phyloP scores from a whole-genome alignment of 148 eudicot genomes.

The Silene latifolia region DNA sequence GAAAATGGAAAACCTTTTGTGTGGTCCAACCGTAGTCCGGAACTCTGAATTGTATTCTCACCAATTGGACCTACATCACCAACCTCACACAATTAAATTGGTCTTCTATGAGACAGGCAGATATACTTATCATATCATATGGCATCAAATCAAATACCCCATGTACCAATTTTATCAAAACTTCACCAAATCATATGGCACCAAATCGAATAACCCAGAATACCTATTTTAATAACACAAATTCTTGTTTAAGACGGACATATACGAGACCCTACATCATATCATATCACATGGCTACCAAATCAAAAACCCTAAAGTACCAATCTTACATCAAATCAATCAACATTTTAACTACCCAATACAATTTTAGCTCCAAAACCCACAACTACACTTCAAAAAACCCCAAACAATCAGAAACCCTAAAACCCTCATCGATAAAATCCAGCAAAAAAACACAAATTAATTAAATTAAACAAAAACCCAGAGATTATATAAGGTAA shows the following conservation, averaged over 20 bases:
- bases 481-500: neutral
- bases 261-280: neutral
- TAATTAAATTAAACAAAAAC: neutral
- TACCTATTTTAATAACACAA: neutral
- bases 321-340: neutral
- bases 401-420: constrained; percentile 7
- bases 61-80: constrained; percentile 73
- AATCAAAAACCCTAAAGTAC: neutral
- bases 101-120: neutral
- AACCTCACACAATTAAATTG: constrained; percentile 2
- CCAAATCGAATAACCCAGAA: neutral
- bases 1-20: constrained; percentile 96
- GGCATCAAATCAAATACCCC: too few species aligned
- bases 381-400: constrained; percentile 8
- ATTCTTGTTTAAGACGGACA: neutral
- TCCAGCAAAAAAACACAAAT: neutral
- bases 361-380: neutral
- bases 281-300: neutral
- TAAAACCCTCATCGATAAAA: neutral
- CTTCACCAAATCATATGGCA: too few species aligned
- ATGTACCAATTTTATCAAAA: too few species aligned
- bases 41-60: constrained; percentile 88
- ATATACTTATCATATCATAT: neutral
- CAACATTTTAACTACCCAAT: neutral
- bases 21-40: constrained; percentile 99